Base-by-base conservation (phyloP, 345 rosid genomes). In the Hibiscus syriacus region DNA sequence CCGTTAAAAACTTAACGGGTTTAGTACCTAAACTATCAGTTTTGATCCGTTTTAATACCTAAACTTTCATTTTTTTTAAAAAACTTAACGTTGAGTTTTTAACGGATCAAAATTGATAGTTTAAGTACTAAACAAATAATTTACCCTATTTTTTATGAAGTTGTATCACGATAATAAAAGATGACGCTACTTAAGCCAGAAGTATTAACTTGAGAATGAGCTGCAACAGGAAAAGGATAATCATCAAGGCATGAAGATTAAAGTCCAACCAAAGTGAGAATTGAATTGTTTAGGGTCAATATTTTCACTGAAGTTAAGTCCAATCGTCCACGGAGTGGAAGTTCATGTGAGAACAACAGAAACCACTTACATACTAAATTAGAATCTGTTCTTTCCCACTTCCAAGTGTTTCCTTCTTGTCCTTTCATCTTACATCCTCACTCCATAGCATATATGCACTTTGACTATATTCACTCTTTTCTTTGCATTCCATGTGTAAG, bases 331-430 rank as follows among this genome's bases (percentile, higher is more conserved):
- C 29, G 36, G 17, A 0, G 43, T 36, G 46, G 39, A 36, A 5
- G 17, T 38, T 60, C 30, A 38, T 38, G 65, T 11, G 65, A 60
- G 27, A 25, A 20, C 29, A 20, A 22, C 30, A 38, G 5, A 5
- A 36, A 6, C 49, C 62, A 34, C 27, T 39, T 22, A 0, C 32
- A 39, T 11, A 23, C 20, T 13, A 41, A 62, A 41, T 23, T 38
- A 61, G 66, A 61, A 61, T 61, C n/a, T 61, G 66, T 61, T 62
- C 66, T 41, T 14, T 41, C 32, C 52, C 66, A 41, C 66, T 38
- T 62, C 52, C 34, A 62, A 62, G 20, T 23, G 27, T 20, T 60
- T 30, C 22, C 23, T 57, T 29, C 39, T 56, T 29, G 41, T 8
- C 23, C 20, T 30, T 30, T 60, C 17, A 38, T 20, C 30, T 38